These are phyloP conservation scores for Beauveria rudraprayagi DNA, from an alignment of 2,329 filamentous ascomycete genomes.

Conservation along the genomic window DNA sequence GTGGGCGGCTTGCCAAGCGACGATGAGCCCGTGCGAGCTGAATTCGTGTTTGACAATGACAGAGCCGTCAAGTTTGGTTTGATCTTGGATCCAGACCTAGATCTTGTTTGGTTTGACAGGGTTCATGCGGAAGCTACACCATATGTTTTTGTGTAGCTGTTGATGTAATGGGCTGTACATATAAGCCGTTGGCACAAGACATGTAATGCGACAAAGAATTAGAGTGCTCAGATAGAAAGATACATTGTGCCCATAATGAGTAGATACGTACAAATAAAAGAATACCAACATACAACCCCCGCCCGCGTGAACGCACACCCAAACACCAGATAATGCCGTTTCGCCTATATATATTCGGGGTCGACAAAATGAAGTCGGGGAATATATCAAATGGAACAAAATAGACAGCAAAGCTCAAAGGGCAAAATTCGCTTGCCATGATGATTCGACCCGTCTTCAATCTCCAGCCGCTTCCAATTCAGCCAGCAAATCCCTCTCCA, in stretches of 20 bases:
- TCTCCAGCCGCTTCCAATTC: conserved; percentile 42
- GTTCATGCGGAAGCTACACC: not conserved
- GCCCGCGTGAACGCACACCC: not conserved
- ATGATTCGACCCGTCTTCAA: not conserved
- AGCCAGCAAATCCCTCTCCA: conserved; percentile 56
- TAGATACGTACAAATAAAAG: conserved; percentile 1
- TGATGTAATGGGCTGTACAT: no score
- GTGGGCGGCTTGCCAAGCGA: not conserved
- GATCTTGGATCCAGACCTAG: not conserved
- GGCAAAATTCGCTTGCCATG: conserved; percentile 2
- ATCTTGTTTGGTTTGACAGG: conserved; percentile 3
- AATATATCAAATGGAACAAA: not conserved
- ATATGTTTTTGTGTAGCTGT: not conserved
- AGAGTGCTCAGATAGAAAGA: not conserved
- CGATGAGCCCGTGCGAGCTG: not conserved
- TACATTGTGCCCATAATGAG: not conserved
- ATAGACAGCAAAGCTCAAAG: not conserved
- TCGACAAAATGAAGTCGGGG: not conserved
- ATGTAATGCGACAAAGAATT: not conserved
- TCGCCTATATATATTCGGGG: not conserved
- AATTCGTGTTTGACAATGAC: conserved; percentile 3
- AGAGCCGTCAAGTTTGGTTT: not conserved
- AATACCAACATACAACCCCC: not conserved
- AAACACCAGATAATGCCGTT: conserved; percentile 11
- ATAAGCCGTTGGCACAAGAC: not conserved